Base-by-base conservation (phyloP, 1,284 basidiomycete species). In the Pascua guehoae region DNA sequence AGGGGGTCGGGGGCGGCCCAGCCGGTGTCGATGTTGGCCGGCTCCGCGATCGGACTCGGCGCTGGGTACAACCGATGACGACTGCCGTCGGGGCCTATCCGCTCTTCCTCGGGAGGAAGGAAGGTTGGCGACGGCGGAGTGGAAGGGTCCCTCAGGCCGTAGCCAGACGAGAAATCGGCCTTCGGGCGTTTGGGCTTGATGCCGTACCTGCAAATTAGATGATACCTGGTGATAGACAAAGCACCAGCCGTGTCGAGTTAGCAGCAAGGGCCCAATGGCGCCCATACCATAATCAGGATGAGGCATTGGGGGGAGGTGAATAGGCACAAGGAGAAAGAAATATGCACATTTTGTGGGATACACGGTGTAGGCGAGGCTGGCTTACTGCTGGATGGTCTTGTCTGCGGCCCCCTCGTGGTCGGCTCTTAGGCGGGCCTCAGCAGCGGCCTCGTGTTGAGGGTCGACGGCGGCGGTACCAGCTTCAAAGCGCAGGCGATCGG, bases 61-160 rank as follows among this genome's bases (percentile, higher is more conserved):
- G 69, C 70, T 8, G 72, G 70, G 47, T 73, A 73, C 11, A 69
- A 42, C 1, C 68, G 55, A 56, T 73, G 69, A 7, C 47, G 51
- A 2, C 50, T 24, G 7, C 63, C 66, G 9, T 62, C 45, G 4
- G 56, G 53, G 7, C 53, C 54, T n/a, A 69, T 54, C 5, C 60
- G 64, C 38, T 69, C 60, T 11, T 62, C 61, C 16, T 49, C 36
- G 0, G 64, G 58, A 15, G 67, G 67, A 37, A 69, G 64, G 8
- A 37, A 38, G 9, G 14, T 36, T 12, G 16, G 4, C 12, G n/a
- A 16, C 37, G 36, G 47, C 49, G n/a, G 32, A 12, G 8, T 41
- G 37, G 15, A 17, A 3, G 49, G 32, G 14, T 58, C 37, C 8
- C 58, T 54, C 5, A 60, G 48, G 9, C 65, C 65, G 49, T 64